These are phyloP conservation scores for Yamadazyma oceani DNA, from an alignment of 1,139 yeast species.

Conservation along the genomic window DNA sequence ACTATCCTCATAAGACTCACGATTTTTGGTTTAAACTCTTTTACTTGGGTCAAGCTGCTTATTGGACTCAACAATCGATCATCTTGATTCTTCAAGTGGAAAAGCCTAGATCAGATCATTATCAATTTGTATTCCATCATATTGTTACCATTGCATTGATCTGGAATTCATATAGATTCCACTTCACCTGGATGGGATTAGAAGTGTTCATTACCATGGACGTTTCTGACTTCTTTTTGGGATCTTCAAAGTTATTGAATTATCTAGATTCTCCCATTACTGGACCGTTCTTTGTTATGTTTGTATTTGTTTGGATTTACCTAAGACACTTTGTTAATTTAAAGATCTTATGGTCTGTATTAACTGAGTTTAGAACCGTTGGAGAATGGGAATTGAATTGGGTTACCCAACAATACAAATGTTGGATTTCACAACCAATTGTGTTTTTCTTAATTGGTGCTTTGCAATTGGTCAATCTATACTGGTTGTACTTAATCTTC, in stretches of 20 bases:
- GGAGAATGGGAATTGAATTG: slow-evolving; percentile 82
- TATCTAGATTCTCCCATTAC: slow-evolving; percentile 70
- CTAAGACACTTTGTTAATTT: slow-evolving; percentile 84
- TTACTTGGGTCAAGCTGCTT: slow-evolving; percentile 91
- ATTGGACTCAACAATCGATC: slow-evolving; percentile 95
- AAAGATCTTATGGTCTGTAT: slow-evolving; percentile 79
- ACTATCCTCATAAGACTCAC: slow-evolving; percentile 83
- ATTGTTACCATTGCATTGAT: slow-evolving; percentile 86
- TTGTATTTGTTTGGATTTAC: slow-evolving; percentile 78
- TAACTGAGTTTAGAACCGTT: slow-evolving; percentile 81
- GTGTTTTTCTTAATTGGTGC: slow-evolving; percentile 76
- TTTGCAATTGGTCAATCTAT: slow-evolving; percentile 78
- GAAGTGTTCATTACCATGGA: slow-evolving; percentile 95
- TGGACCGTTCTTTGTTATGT: slow-evolving; percentile 66
- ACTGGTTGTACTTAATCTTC: slow-evolving; percentile 82
- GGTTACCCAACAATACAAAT: slow-evolving; percentile 93
- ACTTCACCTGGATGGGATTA: slow-evolving; percentile 94
- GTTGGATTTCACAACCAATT: slow-evolving; percentile 91
- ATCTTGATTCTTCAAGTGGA: slow-evolving; percentile 82
- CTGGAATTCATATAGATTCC: slow-evolving; percentile 89
- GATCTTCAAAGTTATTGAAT: slow-evolving; percentile 79
- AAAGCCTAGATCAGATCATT: slow-evolving; percentile 91
- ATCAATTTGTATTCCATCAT: slow-evolving; percentile 91
- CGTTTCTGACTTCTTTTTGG: slow-evolving; percentile 84
- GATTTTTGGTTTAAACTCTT: slow-evolving; percentile 71